Base-by-base conservation (phyloP, 2,329 filamentous ascomycete genomes). In the Harringtonia lauricola region DNA sequence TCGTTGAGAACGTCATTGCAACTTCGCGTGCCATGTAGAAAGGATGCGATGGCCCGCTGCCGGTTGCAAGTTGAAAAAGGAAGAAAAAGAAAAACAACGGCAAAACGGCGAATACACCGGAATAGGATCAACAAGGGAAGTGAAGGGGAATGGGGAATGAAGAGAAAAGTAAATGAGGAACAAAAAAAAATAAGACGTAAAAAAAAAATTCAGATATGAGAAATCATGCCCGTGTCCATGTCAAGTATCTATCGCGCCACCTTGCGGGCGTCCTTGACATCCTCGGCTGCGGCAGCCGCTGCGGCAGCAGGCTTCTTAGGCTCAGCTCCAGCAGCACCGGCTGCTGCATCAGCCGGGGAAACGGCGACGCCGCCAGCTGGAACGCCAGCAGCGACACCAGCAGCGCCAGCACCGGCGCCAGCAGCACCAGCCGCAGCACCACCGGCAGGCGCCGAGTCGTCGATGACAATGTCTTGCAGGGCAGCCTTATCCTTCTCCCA, bases 401-500 rank as follows among this genome's bases (percentile, higher is more conserved):
- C 47, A 36, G 33, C 33, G 24, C 17, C 44, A 14, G 22, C 47
- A 9, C 14, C 21, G 3, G 6, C 41, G 17, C 9, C 37, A 26
- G 41, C 30, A 8, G 26, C 41, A 12, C 39, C 47, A 3, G 37
- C 9, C 17, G 41, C 14, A 40, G 47, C 57, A 42, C 60, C 58
- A 33, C 63, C 61, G 43, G 65, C 60, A 21, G 24, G 35, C 7
- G 41, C 48, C 28, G 54, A 48, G 51, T 79, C 76, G 48, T 76
- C 67, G 48, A 76, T 67, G 8, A 76, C 75, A 42, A 85, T 67
- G 48, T 86, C 75, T 51, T 83, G 75, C 54, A 95, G 81, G 33
- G 81, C 78, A 6, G 79, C 73, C 66, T 92, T 94, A 59, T 95
- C 90, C 61, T 89, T 83, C 58, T 94, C 85, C 87, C 89, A 95